A percentile compares a stretch with the other conserved stretches of the same genome.
phyloP scores from a whole-genome alignment of 2,329 filamentous ascomycete species.

The Alternaria novae-zelandiae region DNA sequence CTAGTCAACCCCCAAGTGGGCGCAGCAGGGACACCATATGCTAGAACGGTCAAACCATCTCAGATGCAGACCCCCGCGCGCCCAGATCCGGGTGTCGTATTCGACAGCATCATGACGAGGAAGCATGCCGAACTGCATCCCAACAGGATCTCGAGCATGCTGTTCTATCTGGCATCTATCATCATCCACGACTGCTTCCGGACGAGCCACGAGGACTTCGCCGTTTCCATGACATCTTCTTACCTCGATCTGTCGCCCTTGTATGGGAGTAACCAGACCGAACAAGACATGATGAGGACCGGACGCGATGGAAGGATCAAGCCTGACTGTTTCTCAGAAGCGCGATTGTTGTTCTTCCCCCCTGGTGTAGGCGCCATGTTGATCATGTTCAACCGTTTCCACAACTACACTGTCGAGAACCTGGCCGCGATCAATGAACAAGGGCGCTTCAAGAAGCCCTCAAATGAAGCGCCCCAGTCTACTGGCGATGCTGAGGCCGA shows the following conservation, averaged over 20 bases:
- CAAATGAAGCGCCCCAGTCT: conserved; percentile 30
- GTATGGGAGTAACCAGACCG: conserved; percentile 72
- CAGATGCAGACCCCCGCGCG: conserved; percentile 64
- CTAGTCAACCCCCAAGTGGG: conserved; percentile 69
- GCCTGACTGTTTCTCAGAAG: conserved; percentile 72
- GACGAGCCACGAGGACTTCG: conserved; percentile 67
- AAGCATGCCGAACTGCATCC: conserved; percentile 69
- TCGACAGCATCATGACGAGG: conserved; percentile 71
- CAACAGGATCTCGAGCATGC: conserved; percentile 74
- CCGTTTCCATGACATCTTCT: conserved; percentile 71
- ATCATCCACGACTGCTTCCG: conserved; percentile 68
- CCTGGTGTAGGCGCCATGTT: conserved; percentile 71
- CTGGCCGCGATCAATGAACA: conserved; percentile 86
- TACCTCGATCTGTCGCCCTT: conserved; percentile 77
- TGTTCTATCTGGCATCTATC: conserved; percentile 78
- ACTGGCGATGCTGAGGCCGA: conserved; percentile 53
- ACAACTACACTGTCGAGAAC: conserved; percentile 83
- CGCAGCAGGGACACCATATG: conserved; percentile 70
- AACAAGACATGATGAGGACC: conserved; percentile 70
- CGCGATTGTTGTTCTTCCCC: conserved; percentile 69
- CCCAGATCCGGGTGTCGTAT: conserved; percentile 70
- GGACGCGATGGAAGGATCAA: conserved; percentile 72
- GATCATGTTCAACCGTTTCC: conserved; percentile 75
- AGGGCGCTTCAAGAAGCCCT: conserved; percentile 74
- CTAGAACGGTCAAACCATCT: conserved; percentile 67